Evolutionary conservation across 2,329 filamentous ascomycete genomes (phyloP), one percentile per base, ranked within the genome.

Genomic region (Alternaria brassicae): DNA sequence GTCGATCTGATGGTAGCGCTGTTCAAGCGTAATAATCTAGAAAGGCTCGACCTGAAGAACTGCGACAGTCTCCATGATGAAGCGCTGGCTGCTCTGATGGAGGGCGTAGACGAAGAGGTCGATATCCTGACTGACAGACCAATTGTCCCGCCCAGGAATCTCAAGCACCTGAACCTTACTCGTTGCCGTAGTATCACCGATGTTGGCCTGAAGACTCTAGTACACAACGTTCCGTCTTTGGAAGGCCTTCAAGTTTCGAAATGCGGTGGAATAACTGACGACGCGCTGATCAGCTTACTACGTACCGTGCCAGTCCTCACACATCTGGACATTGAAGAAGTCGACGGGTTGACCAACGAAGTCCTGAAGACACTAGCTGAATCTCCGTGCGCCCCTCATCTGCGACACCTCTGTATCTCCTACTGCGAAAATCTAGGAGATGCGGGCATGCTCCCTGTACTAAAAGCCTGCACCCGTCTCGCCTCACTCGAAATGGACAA

Each of bases 351-450:
- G 13, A 93, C 90, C 17, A 96, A 98, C 73, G 80, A 81, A 4
- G 81, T 92, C 1, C 81, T 97, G 3, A 85, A 92, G 55, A 87
- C 90, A 61, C 82, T 99, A 7, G 88, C 92, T 47, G 89, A 87
- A 68, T 86, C 92, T 0, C 89, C 92, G 0, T 96, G 92, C 72
- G 89, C 89, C 0, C 78, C 84, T 1, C 82, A 80, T 21, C 82
- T 99, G 6, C 85, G 90, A 66, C 93, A 97, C 73, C 84, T 98
- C 6, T 93, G 92, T 53, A 85, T 98, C 67, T 94, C 92, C 70
- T 96, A 93, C 76, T 99, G 95, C 75, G 94, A 96, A 75, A 88
- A 86, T 55, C 79, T 99, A 2, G 89, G 92, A 23, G 95, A 98
- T 73, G 81, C 83, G 0, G 94, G 94, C 56, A 90, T 97, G 86